Conservation (phyloP, 2,329 filamentous ascomycete genomes). For the Trichophyton equinum region DNA sequence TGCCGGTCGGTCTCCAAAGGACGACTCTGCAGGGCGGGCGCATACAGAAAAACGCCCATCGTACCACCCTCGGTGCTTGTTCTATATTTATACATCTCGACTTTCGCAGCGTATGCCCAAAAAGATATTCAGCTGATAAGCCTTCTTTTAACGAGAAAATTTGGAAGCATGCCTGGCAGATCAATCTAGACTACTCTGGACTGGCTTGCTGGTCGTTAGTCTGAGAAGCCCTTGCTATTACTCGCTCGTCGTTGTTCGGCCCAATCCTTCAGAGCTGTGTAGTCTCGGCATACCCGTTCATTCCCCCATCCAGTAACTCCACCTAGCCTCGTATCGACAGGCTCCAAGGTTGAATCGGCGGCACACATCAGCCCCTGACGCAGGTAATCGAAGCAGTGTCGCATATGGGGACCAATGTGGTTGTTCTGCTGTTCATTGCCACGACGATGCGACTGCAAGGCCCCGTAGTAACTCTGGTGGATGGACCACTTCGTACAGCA, state of each 20-base stretch:
- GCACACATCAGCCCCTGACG: conserved; percentile 3
- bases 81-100: too few species aligned
- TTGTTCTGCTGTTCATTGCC: neutral
- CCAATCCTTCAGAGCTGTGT: neutral
- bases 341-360: conserved; percentile 2
- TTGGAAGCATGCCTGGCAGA: neutral
- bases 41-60: too few species aligned
- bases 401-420: neutral
- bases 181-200: too few species aligned
- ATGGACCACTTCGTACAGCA: neutral
- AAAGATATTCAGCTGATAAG: neutral
- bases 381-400: conserved; percentile 4
- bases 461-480: neutral
- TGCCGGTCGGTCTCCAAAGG: too few species aligned
- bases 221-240: neutral
- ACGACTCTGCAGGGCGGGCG: too few species aligned
- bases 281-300: neutral
- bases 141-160: neutral
- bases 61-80: too few species aligned
- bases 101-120: neutral
- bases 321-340: neutral
- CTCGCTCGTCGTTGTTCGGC: neutral
- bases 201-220: neutral
- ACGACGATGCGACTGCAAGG: neutral
- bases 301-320: neutral